Conservation (phyloP, 192 early-diverging fungal species). For the Backusella psychrophila region DNA sequence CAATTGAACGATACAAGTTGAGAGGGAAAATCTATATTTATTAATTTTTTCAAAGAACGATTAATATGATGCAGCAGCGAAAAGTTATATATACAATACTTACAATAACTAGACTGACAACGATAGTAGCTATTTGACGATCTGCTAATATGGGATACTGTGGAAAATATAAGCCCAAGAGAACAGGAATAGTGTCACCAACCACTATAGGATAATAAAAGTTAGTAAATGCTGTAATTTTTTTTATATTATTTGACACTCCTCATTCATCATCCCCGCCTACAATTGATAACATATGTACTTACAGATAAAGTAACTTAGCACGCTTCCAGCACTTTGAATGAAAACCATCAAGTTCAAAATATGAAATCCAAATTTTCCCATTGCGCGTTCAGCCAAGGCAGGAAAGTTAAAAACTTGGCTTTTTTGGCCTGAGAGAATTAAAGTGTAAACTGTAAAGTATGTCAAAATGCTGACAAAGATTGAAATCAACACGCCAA, state of each 20-base stretch:
- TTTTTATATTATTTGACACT: neutral
- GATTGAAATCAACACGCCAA: slow-evolving; percentile 47
- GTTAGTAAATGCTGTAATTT: neutral
- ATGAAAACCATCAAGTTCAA: slow-evolving; percentile 55
- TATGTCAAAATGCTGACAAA: slow-evolving; percentile 47
- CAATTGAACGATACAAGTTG: slow-evolving; percentile 60
- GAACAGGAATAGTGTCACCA: slow-evolving; percentile 47
- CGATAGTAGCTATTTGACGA: slow-evolving; percentile 37
- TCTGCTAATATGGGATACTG: slow-evolving; percentile 24
- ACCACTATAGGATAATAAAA: slow-evolving; percentile 29
- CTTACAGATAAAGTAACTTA: slow-evolving; percentile 60
- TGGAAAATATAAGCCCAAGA: slow-evolving; percentile 33
- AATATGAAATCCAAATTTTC: slow-evolving; percentile 47
- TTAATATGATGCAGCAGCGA: neutral
- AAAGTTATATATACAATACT: neutral
- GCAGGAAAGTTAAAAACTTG: slow-evolving; percentile 53
- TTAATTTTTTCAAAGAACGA: neutral
- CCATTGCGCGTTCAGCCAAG: slow-evolving; percentile 52
- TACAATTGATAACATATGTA: neutral
- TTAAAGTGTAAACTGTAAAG: slow-evolving; percentile 50
- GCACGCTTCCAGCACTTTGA: slow-evolving; percentile 56
- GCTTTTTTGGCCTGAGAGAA: slow-evolving; percentile 48
- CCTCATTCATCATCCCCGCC: neutral
- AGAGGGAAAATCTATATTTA: slow-evolving; percentile 52
- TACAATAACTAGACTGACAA: slow-evolving; percentile 42